Base-by-base conservation (phyloP, 306 rosid genomes). In the Prunus campanulata region DNA sequence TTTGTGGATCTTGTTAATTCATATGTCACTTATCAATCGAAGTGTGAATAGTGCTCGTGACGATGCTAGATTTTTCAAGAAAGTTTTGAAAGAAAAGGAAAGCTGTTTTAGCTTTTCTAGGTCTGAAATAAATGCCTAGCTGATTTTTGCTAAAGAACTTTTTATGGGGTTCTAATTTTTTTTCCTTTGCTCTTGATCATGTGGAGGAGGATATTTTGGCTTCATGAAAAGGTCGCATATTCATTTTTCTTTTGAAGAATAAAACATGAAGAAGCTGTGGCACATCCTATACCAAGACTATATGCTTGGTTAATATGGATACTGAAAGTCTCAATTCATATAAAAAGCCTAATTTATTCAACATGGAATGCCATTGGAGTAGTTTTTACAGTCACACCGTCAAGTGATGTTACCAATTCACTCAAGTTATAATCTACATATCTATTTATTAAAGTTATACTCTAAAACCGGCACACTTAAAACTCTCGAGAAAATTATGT, bases 1-100 rank as follows among this genome's bases (percentile, higher is more conserved):
- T 48, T 88, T 49, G 47, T 89, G 97, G 95, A 85, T 71, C 61
- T 67, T 51, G 83, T 83, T 71, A 62, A 83, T 59, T 81, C 63
- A 61, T 22, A 63, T 59, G 95, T 89, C 93, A 74, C 68, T 80
- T 82, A 73, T 83, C 93, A 78, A 56, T 52, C 54, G 5, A 76
- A 69, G 66, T 57, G 72, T 68, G 77, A 68, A 56, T 6, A 42
- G n/a, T 54, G 10, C 50, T 78, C 84, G 86, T 89, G 93, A 89
- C 80, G 60, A 15, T 68, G 79, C 83, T 83, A 75, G 80, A 85
- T 79, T 84, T 90, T 84, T 91, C 77, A 27, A 50, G 87, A 78
- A 68, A 63, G 24, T 18, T 62, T 77, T 74, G 86, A 67, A 81
- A 80, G 76, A 77, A 83, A 67, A 79, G 59, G 55, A 79, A 78